Evolutionary conservation across 2,329 filamentous ascomycete species (phyloP).

Genomic region (Aspergillus oerlinghausenensis): DNA sequence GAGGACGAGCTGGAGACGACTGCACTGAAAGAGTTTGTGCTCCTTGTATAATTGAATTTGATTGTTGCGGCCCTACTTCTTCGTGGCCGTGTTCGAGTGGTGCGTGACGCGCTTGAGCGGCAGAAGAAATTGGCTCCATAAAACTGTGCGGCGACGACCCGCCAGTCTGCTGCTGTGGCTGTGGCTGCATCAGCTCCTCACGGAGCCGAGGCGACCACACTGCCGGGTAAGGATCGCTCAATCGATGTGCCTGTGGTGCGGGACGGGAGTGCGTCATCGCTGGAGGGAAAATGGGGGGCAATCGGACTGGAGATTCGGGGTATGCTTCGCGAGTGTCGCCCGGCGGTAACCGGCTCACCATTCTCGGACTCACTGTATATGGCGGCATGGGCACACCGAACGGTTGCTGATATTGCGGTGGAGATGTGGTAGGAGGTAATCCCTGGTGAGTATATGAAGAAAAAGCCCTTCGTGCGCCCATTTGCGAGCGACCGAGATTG

Average conservation of each 20-base stretch:
- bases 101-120: slow-evolving; percentile 22
- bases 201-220: slow-evolving; percentile 21
- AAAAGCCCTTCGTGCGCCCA: slow-evolving; percentile 22
- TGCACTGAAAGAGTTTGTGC: slow-evolving; percentile 15
- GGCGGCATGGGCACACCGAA: slow-evolving; percentile 23
- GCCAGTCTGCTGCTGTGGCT: slow-evolving; percentile 1
- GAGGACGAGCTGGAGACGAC: slow-evolving; percentile 10
- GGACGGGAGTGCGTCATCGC: slow-evolving; percentile 17
- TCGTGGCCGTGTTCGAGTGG: slow-evolving; percentile 18
- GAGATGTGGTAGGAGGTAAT: slow-evolving; percentile 28
- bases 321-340: slow-evolving; percentile 26
- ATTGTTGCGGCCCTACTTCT: slow-evolving; percentile 20
- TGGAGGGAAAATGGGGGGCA: slow-evolving; percentile 36
- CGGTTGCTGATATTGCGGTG: slow-evolving; percentile 29
- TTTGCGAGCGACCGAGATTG: slow-evolving; percentile 14
- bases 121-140: slow-evolving; percentile 24
- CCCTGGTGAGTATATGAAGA: slow-evolving; percentile 25
- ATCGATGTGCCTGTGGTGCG: slow-evolving; percentile 24
- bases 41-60: slow-evolving; percentile 15
- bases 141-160: slow-evolving; percentile 16
- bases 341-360: slow-evolving; percentile 22
- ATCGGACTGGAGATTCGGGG: slow-evolving; percentile 30
- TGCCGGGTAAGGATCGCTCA: slow-evolving; percentile 32
- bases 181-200: slow-evolving; percentile 20
- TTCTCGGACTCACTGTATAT: slow-evolving; percentile 23